Base-by-base conservation (phyloP, 768 basidiomycete species). In the Pleurotus djamor region DNA sequence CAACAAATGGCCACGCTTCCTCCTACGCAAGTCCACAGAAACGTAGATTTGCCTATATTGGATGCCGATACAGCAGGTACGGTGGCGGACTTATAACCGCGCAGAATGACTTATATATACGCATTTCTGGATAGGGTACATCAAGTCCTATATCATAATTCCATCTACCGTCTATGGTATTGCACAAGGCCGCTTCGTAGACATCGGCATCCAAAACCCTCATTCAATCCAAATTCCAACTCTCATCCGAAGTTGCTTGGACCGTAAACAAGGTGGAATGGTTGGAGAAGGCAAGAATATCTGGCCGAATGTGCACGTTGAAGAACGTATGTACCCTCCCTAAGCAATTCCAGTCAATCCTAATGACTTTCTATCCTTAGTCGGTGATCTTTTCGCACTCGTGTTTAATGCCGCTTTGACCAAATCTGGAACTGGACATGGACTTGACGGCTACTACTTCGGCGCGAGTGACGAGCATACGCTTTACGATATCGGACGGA, bases 121-220 rank as follows among this genome's bases (percentile, higher is more conserved):
- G 43, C 32, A 32, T n/a, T 6, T 21, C 16, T 54, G 32, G 54
- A 12, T 58, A 81, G 81, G 81, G 13, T 84, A 80, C 66, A 75
- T 78, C 34, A 75, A 75, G 56, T 75, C 80, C 0, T 81, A 83
- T 66, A 83, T 86, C 58, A 64, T 87, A 52, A 63, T 82, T 10
- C 84, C 85, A 0, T 72, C 79, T 3, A 84, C 80, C 1, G 80
- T 86, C 47, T 86, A 81, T 60, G 83, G 82, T 34, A 68, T 77
- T 6, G 79, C 82, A 0, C 66, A 69, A 0, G 79, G 78, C 10
- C 67, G 71, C 28, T 74, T 85, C n/a, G 78, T 79, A n/a, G 79
- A 84, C 21, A 70, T 74, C 4, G 81, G 79, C 1, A 68, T 85
- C 44, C 73, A 78, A 59, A 83, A 86, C 63, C 60, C 72, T 2